Evolutionary conservation across 306 rosid species (phyloP), one percentile per base, ranked within the genome.

Genomic region (Vigna radiata): DNA sequence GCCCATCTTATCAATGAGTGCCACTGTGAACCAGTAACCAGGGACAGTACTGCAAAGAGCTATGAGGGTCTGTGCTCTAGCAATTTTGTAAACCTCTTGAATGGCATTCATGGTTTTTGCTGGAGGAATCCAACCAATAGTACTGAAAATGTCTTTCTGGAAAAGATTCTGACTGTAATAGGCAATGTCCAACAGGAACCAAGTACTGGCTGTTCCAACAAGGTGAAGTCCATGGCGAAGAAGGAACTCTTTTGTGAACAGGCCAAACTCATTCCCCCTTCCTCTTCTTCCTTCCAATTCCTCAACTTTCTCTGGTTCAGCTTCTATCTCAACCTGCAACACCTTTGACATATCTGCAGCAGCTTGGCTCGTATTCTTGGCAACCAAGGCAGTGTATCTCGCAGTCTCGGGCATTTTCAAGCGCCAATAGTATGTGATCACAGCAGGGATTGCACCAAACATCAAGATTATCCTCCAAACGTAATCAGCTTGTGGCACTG

Each of bases 321-420:
- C 75, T 71, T 79, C 83, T 7, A 94, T 79, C 13, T 87, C 91
- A 64, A 94, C 94, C 60, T 87, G 90, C 37, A 94, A 17, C 0
- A 94, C 94, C 37, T 86, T 89, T 0, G 97, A 90, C 97, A 94
- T 94, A 36, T 94, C 98, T 4, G 88, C 67, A 18, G 97, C 94
- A 1, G 96, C 98, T 48, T 90, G 90, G 36, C 81, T 84, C 0
- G 80, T 84, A 82, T 91, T 85, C 85, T 89, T 94, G 72, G 97
- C 97, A 16, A 94, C 97, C 48, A 94, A 78, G 73, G 98, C 97
- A 16, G 96, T 94, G 86, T 91, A 94, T 18, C 98, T 88, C 7
- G 98, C 97, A 14, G 98, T 94, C 72, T 94, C 96, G 0, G 97
- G 98, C 97, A 94, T 94, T 68, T 88, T 91, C 90, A 88, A 85